phyloP scores from a whole-genome alignment of 805 yeast species.

The Nakazawaea peltata region DNA sequence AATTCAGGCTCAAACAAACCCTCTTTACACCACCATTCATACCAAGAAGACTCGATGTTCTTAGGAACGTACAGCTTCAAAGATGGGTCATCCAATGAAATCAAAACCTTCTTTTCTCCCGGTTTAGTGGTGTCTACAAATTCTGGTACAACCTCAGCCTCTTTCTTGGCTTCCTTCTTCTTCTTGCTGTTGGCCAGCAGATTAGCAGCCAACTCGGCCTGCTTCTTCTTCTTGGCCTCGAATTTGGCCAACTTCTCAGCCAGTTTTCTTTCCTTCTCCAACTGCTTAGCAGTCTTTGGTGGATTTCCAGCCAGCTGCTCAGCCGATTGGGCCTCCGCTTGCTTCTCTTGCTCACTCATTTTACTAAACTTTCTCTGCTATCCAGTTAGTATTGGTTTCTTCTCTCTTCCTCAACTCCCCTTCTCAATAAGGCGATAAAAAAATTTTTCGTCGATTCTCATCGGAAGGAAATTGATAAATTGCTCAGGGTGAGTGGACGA shows the following conservation, averaged over 20 bases:
- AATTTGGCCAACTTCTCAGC: constrained; percentile 85
- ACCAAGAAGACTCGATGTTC: constrained; percentile 95
- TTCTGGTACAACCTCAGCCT: constrained; percentile 69
- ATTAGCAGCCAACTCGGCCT: constrained; percentile 48
- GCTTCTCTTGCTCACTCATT: constrained; percentile 7
- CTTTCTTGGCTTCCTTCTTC: constrained; percentile 61
- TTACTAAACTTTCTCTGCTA: background rate
- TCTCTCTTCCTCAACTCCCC: too few species aligned
- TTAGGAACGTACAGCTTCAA: constrained; percentile 90
- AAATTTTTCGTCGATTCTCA: too few species aligned
- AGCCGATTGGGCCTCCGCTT: constrained; percentile 2
- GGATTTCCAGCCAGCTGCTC: constrained; percentile 17
- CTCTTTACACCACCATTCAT: constrained; percentile 90
- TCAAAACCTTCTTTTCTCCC: constrained; percentile 87
- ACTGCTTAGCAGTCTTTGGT: constrained; percentile 68
- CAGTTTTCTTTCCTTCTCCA: constrained; percentile 81
- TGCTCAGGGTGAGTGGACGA: too few species aligned
- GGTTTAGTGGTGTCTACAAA: constrained; percentile 75
- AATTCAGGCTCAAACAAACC: constrained; percentile 87
- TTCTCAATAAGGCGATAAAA: too few species aligned
- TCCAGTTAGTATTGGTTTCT: too few species aligned
- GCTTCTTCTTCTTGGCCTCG: constrained; percentile 73
- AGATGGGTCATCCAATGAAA: constrained; percentile 85
- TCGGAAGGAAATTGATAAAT: too few species aligned
- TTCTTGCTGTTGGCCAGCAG: constrained; percentile 32